phyloP scores from a whole-genome alignment of 1,284 basidiomycete species.

The Omphalotus olearius region DNA sequence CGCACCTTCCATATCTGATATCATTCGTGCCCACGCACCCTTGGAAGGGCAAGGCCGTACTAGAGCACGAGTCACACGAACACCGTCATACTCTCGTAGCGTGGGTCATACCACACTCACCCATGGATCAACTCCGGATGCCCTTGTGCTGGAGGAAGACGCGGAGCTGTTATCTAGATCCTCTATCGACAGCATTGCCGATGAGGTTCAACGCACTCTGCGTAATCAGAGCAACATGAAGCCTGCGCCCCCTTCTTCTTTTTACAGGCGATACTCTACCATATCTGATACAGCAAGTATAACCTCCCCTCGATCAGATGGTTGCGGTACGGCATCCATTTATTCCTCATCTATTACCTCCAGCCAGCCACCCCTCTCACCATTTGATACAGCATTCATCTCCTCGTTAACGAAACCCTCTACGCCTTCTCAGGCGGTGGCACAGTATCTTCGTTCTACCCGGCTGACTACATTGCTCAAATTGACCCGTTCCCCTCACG shows the following conservation, averaged over 20 bases:
- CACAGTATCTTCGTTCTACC: slow-evolving; percentile 80
- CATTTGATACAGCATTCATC: slow-evolving; percentile 42
- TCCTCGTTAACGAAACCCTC: slow-evolving; percentile 33
- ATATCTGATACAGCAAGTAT: slow-evolving; percentile 47
- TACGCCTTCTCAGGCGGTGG: slow-evolving; percentile 66
- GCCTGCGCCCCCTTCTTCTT: slow-evolving; percentile 40
- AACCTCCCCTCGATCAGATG: slow-evolving; percentile 50
- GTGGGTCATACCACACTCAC: slow-evolving; percentile 42
- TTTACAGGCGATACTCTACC: slow-evolving; percentile 40
- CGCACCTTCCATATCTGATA: slow-evolving; percentile 79
- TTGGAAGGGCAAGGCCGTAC: slow-evolving; percentile 43
- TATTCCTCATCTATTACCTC: slow-evolving; percentile 45
- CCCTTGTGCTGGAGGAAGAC: slow-evolving; percentile 49
- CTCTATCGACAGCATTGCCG: slow-evolving; percentile 79
- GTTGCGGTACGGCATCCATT: slow-evolving; percentile 39
- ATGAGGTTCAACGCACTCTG: slow-evolving; percentile 69
- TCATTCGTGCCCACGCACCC: slow-evolving; percentile 71
- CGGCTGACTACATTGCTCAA: slow-evolving; percentile 80
- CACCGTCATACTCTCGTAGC: slow-evolving; percentile 45
- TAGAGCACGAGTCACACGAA: slow-evolving; percentile 35
- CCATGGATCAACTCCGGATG: slow-evolving; percentile 49
- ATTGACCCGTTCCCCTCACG: slow-evolving; percentile 76
- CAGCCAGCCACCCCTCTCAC: slow-evolving; percentile 37
- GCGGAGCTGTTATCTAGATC: slow-evolving; percentile 65
- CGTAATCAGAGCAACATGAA: slow-evolving; percentile 51